Conservation (phyloP, 164 flowering plant genomes). For the Liriodendron chinense region DNA sequence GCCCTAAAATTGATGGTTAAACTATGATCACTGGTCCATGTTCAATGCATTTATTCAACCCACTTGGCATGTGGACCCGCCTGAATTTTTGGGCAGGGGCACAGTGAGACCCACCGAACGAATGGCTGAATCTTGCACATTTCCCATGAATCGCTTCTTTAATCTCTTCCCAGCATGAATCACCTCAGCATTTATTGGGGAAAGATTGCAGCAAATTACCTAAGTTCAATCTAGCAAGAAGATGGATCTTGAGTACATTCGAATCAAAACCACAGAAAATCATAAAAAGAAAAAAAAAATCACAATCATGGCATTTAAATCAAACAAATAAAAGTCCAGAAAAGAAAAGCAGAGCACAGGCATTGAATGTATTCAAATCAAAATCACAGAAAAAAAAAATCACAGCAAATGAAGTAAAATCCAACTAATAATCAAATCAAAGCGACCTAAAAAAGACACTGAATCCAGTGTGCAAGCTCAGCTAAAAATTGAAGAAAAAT, state of each 20-base stretch:
- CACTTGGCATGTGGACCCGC: too few species aligned
- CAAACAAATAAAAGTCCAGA: not conserved
- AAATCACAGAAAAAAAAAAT: not conserved
- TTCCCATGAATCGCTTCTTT: not conserved
- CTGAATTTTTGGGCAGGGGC: too few species aligned
- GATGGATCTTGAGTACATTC: not conserved
- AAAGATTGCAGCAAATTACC: not conserved
- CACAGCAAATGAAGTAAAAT: not conserved
- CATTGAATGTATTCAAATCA: not conserved
- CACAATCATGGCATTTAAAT: not conserved
- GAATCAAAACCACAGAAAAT: not conserved
- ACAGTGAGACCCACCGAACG: too few species aligned
- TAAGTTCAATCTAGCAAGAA: not conserved
- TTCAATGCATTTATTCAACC: not conserved
- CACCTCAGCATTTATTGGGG: not conserved
- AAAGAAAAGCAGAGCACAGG: not conserved
- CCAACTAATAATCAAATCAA: not conserved
- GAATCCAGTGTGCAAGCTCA: too few species aligned
- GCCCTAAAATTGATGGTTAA: too few species aligned
- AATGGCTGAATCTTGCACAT: not conserved
- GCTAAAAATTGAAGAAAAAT: too few species aligned
- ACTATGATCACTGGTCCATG: not conserved
- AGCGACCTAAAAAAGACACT: too few species aligned
- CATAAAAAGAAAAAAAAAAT: not conserved
- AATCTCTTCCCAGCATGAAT: not conserved